Percentiles rank a stretch among this genome's conserved stretches.
Conservation (phyloP, 768 basidiomycete species). For the Mycena galericulata region DNA sequence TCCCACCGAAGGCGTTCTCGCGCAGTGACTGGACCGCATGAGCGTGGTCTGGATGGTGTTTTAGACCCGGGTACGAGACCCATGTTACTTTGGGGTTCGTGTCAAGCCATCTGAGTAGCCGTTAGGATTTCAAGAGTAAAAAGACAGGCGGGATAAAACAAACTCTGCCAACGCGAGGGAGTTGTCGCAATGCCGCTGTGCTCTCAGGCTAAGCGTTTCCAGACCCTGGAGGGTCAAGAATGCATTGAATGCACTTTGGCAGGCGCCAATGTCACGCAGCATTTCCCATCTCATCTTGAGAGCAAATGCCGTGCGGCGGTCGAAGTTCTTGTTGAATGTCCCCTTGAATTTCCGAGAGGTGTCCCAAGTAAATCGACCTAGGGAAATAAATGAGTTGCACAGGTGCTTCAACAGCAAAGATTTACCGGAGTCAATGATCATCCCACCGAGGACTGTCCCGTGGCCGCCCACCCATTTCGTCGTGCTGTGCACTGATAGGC, state of each 20-base stretch:
- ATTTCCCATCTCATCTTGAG: conserved; percentile 56
- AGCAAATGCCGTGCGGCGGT: conserved; percentile 25
- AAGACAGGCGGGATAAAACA: not conserved
- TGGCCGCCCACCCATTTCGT: conserved; percentile 80
- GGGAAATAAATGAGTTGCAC: too few species aligned
- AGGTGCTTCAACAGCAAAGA: too few species aligned
- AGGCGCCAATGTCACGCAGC: too few species aligned
- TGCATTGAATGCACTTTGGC: too few species aligned
- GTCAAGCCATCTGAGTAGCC: conserved; percentile 9
- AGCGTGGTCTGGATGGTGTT: conserved; percentile 21
- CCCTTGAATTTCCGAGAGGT: conserved; percentile 60
- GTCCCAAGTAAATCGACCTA: conserved; percentile 70
- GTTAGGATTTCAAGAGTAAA: not conserved
- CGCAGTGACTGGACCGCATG: not conserved
- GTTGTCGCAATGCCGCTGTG: conserved; percentile 24
- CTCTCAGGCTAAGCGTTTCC: conserved; percentile 25
- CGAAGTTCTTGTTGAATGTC: conserved; percentile 31
- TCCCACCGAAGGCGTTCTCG: too few species aligned
- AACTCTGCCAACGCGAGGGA: conserved; percentile 24
- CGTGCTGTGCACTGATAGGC: conserved; percentile 62
- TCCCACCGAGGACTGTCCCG: too few species aligned
- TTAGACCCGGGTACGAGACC: conserved; percentile 24
- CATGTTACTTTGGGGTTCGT: conserved; percentile 27
- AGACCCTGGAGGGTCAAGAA: too few species aligned
- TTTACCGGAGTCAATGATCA: too few species aligned